Evolutionary conservation across 139 green algal species (phyloP).

Genomic region (Chlorella sp.): DNA sequence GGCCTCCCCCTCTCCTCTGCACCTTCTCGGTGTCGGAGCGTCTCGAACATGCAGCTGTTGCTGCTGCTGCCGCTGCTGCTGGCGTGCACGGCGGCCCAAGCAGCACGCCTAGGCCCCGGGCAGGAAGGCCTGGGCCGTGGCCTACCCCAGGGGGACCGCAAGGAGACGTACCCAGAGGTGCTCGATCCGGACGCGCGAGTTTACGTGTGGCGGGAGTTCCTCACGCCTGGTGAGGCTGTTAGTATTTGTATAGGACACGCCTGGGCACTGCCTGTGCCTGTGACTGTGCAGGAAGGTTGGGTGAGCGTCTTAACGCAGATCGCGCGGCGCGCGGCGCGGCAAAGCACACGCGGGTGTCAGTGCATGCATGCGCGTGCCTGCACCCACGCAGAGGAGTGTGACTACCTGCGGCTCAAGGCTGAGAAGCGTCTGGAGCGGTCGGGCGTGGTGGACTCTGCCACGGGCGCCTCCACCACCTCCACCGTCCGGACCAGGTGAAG

Average conservation of each 20-base stretch:
- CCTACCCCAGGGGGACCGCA: no score
- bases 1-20: no score
- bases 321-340: background rate
- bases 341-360: background rate
- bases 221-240: constrained; percentile 10
- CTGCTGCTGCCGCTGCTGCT: no score
- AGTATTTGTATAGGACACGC: background rate
- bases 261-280: background rate
- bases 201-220: constrained; percentile 23
- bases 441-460: constrained; percentile 32
- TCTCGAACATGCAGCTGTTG: no score
- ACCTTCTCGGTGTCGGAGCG: no score
- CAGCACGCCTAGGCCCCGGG: no score
- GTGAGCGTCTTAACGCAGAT: background rate
- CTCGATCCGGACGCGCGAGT: constrained; percentile 23
- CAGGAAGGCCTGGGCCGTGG: no score
- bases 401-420: constrained; percentile 31
- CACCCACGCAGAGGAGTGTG: constrained; percentile 28
- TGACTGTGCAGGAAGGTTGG: background rate
- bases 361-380: background rate
- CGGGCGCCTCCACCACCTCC: constrained; percentile 4
- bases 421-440: constrained; percentile 30
- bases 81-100: no score
- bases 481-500: constrained; percentile 26
- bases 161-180: background rate